Percentiles rank a stretch among this genome's conserved stretches.
Conservation (phyloP, 2,329 filamentous ascomycete genomes). For the Fusarium incarnatum region DNA sequence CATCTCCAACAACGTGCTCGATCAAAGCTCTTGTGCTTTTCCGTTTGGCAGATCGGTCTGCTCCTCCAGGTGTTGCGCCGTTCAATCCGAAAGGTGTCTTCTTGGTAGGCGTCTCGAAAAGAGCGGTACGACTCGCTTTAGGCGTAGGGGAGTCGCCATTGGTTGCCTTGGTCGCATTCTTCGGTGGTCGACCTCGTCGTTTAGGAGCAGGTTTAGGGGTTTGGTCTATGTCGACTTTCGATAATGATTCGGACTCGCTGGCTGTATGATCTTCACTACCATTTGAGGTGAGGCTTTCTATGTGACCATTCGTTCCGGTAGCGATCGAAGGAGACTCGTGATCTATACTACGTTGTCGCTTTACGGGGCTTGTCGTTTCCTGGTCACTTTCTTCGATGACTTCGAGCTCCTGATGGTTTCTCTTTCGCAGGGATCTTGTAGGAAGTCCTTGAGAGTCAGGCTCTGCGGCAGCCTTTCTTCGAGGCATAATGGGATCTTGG, state of each 20-base stretch:
- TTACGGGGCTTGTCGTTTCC: slow-evolving; percentile 50
- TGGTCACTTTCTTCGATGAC: slow-evolving; percentile 44
- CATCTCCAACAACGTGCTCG: slow-evolving; percentile 73
- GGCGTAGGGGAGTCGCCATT: slow-evolving; percentile 53
- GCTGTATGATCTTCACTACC: slow-evolving; percentile 7
- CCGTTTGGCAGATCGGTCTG: slow-evolving; percentile 85
- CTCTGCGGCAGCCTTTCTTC: slow-evolving; percentile 34
- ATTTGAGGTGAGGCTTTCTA: slow-evolving; percentile 40
- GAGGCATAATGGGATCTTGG: slow-evolving; percentile 29
- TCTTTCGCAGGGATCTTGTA: slow-evolving; percentile 39
- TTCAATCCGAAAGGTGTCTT: slow-evolving; percentile 46
- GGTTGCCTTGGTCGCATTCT: slow-evolving; percentile 43
- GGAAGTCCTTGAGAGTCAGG: slow-evolving; percentile 22
- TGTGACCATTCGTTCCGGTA: slow-evolving; percentile 22
- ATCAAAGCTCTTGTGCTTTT: slow-evolving; percentile 86
- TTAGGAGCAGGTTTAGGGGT: slow-evolving; percentile 51
- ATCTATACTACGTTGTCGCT: slow-evolving; percentile 47
- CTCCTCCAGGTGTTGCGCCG: slow-evolving; percentile 73
- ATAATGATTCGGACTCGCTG: slow-evolving; percentile 26
- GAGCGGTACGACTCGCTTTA: slow-evolving; percentile 49
- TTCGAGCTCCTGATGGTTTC: slow-evolving; percentile 45
- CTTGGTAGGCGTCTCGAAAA: slow-evolving; percentile 56
- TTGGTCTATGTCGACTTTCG: slow-evolving; percentile 39
- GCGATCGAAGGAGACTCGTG: slow-evolving; percentile 15
- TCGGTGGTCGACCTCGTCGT: slow-evolving; percentile 53